A percentile compares a stretch with the other conserved stretches of the same genome.
These are phyloP conservation scores for Pythium coloratum DNA, from an alignment of 352 stramenopile species.

Conservation along the genomic window DNA sequence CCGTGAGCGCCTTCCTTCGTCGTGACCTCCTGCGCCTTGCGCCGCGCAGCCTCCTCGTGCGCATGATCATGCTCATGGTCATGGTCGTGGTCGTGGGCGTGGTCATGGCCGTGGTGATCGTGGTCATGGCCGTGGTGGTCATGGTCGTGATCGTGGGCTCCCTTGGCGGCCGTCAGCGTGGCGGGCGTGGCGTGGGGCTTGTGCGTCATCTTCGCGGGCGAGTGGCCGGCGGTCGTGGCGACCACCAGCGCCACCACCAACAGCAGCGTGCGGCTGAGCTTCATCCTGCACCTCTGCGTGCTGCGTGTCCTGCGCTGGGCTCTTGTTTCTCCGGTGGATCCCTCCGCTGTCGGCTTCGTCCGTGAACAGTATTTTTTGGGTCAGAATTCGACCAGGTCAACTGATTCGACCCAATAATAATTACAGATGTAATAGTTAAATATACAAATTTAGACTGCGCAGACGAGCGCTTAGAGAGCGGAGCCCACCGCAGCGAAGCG, in stretches of 20 bases:
- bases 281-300: constrained; percentile 3
- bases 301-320: background rate
- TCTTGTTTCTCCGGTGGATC: background rate
- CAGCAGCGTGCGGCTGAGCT: constrained; percentile 8
- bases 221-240: constrained; percentile 1
- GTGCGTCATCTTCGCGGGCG: background rate
- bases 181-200: constrained; percentile 1
- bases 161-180: background rate
- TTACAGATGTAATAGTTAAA: too few relatives aligned
- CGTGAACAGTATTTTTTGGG: too few relatives aligned
- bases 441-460: too few relatives aligned
- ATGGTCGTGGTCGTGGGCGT: constrained; percentile 11
- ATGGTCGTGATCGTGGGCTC: constrained; percentile 6
- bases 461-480: too few relatives aligned
- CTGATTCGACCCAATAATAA: too few relatives aligned
- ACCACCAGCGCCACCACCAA: constrained; percentile 4
- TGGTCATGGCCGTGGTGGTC: constrained; percentile 2
- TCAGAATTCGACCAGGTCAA: too few relatives aligned
- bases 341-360: too few relatives aligned
- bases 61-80: constrained; percentile 20
- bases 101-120: constrained; percentile 6
- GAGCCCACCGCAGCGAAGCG: too few relatives aligned
- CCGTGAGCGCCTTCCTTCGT: constrained; percentile 18
- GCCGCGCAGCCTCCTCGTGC: constrained; percentile 16
- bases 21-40: constrained; percentile 2